Evolutionary conservation across 331 rosid species (phyloP), one percentile per base, ranked within the genome.

Genomic region (Rosa hybrid): DNA sequence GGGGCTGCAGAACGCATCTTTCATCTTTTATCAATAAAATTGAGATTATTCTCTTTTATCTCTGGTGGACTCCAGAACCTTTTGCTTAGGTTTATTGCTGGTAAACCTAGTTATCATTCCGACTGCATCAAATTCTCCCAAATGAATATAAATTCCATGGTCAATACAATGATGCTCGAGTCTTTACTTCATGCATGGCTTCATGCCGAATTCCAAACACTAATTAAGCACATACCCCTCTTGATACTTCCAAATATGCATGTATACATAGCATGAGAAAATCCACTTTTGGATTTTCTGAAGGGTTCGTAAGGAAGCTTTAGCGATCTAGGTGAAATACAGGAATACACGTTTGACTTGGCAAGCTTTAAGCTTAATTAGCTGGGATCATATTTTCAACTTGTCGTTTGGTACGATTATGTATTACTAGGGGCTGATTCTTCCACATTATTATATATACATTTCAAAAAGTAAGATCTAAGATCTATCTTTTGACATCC

Each of bases 401-500:
- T 23, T 25, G 38, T 60, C 0, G 12, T 41, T 65, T 44, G 78
- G 46, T 49, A 49, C 3, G 46, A 9, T 39, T 39, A 13, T 38
- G 7, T 17, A 51, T 4, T 51, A 39, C 48, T 20, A 8, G 46
- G 63, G 12, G 63, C 63, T 50, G 17, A 51, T 27, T 72, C 21
- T 10, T 4, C 49, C 18, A 14, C 68, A 60, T 60, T 17, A 57
- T 8, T 34, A 6, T 44, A 25, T 12, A 16, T 4, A 75, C 12
- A 57, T 60, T 76, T 76, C 79, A 60, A 76, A 76, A 75, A 12
- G 21, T 12, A 60, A 23, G 67, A 60, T 60, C 16, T 23, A 75
- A 23, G 34, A 75, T 53, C 39, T 60, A 38, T 53, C 38, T 21
- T 6, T 53, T 74, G 67, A 53, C 50, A 38, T 54, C 53, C 53